Conservation (phyloP, 805 yeast genomes). For the Torulaspora microellipsoides region DNA sequence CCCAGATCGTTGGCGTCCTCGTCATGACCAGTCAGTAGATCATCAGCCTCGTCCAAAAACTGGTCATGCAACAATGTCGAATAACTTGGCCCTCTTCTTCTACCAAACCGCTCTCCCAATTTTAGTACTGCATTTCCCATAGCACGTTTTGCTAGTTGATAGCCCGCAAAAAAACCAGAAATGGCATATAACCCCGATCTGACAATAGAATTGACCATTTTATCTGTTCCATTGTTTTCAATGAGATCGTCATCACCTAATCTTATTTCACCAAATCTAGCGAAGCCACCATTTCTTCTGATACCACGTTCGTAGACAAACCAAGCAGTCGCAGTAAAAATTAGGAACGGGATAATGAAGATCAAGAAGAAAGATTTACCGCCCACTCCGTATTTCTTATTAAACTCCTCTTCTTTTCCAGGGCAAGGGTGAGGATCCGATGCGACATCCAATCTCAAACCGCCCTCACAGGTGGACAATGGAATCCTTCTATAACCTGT, state of each 20-base stretch:
- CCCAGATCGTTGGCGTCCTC: constrained; percentile 49
- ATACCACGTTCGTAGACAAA: constrained; percentile 79
- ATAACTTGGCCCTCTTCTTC: constrained; percentile 33
- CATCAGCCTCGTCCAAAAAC: constrained; percentile 36
- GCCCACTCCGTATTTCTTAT: constrained; percentile 47
- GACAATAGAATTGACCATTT: constrained; percentile 53
- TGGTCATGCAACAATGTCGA: constrained; percentile 32
- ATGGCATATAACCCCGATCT: constrained; percentile 49
- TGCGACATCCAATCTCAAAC: constrained; percentile 58
- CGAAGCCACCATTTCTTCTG: constrained; percentile 70
- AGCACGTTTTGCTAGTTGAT: constrained; percentile 18
- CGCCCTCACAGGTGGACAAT: constrained; percentile 80
- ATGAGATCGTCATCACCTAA: constrained; percentile 68
- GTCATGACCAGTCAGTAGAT: constrained; percentile 37
- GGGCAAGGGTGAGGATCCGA: constrained; percentile 75
- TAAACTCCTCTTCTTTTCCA: constrained; percentile 68
- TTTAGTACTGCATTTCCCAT: constrained; percentile 11
- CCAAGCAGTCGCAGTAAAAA: constrained; percentile 53
- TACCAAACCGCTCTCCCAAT: constrained; percentile 25
- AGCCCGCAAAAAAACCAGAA: constrained; percentile 36
- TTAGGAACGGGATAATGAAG: constrained; percentile 50
- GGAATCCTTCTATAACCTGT: constrained; percentile 92
- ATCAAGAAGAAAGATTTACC: constrained; percentile 52
- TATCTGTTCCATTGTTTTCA: constrained; percentile 60
- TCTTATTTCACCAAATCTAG: constrained; percentile 79